These are phyloP conservation scores for Trichoderma sp. DNA, from an alignment of 2,329 filamentous ascomycete species.

Conservation along the genomic window DNA sequence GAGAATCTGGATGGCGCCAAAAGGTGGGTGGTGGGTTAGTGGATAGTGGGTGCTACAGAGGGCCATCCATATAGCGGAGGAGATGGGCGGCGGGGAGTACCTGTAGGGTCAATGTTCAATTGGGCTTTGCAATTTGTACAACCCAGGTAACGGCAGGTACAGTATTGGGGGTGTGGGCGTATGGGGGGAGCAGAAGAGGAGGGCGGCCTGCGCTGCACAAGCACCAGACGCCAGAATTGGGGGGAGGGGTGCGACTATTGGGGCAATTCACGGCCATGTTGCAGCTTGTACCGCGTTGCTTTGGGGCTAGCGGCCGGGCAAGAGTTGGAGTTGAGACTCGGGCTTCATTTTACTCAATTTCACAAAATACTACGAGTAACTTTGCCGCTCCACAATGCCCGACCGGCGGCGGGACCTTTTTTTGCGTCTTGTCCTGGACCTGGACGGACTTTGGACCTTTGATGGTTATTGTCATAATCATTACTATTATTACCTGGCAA, in stretches of 20 bases:
- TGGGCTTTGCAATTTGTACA: background rate
- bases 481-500: background rate
- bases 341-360: background rate
- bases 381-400: constrained; percentile 2
- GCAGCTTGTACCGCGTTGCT: constrained; percentile 12
- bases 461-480: background rate
- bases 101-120: background rate
- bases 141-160: background rate
- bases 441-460: too few relatives aligned
- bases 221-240: background rate
- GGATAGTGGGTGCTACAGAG: background rate
- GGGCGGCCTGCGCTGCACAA: background rate
- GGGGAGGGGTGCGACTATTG: background rate
- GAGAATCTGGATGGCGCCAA: constrained; percentile 12
- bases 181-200: background rate
- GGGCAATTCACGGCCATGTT: constrained; percentile 1
- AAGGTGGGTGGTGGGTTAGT: background rate
- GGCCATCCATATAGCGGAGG: background rate
- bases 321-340: background rate
- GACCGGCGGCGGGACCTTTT: background rate
- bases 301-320: constrained; percentile 9
- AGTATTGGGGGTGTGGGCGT: background rate
- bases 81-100: background rate
- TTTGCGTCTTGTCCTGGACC: too few relatives aligned
- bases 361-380: constrained; percentile 8